phyloP scores from a whole-genome alignment of 139 green algal species.

The Chlamydomonas sphaeroides region DNA sequence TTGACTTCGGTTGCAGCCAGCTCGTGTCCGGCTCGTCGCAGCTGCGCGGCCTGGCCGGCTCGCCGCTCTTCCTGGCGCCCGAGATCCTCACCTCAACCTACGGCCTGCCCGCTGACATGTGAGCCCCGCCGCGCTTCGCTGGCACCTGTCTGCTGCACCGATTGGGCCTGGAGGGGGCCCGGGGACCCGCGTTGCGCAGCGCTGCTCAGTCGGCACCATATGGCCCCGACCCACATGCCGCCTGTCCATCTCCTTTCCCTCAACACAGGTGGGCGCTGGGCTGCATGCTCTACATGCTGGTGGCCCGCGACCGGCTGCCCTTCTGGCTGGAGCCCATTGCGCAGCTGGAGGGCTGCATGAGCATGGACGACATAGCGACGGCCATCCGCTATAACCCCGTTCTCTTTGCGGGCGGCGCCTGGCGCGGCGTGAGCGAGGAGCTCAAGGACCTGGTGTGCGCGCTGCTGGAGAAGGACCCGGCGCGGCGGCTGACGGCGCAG shows the following conservation, averaged over 20 bases:
- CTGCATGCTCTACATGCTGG: slow-evolving; percentile 16
- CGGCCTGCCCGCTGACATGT: slow-evolving; percentile 32
- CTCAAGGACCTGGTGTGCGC: slow-evolving; percentile 47
- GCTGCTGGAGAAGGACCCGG: slow-evolving; percentile 78
- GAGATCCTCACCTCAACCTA: slow-evolving; percentile 30
- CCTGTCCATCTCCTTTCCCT: neutral
- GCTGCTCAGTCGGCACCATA: too few species aligned
- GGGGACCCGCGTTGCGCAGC: too few species aligned
- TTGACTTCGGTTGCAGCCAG: slow-evolving; percentile 40
- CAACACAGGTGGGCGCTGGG: slow-evolving; percentile 28
- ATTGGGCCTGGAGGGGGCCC: too few species aligned
- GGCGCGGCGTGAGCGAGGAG: slow-evolving; percentile 18
- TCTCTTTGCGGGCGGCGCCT: slow-evolving; percentile 21
- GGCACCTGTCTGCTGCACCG: neutral
- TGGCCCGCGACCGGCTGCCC: slow-evolving; percentile 15
- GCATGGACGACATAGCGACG: neutral
- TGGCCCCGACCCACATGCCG: too few species aligned
- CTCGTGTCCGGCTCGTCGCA: neutral
- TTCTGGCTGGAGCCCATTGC: slow-evolving; percentile 28
- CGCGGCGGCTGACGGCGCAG: slow-evolving; percentile 57
- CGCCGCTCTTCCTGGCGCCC: slow-evolving; percentile 34
- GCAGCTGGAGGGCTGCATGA: slow-evolving; percentile 9
- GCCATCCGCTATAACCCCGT: slow-evolving; percentile 27
- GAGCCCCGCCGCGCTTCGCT: too few species aligned
- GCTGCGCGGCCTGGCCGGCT: slow-evolving; percentile 8